Evolutionary conservation across 2,329 filamentous ascomycete genomes (phyloP).

Genomic region (Aspergillus japonicus): DNA sequence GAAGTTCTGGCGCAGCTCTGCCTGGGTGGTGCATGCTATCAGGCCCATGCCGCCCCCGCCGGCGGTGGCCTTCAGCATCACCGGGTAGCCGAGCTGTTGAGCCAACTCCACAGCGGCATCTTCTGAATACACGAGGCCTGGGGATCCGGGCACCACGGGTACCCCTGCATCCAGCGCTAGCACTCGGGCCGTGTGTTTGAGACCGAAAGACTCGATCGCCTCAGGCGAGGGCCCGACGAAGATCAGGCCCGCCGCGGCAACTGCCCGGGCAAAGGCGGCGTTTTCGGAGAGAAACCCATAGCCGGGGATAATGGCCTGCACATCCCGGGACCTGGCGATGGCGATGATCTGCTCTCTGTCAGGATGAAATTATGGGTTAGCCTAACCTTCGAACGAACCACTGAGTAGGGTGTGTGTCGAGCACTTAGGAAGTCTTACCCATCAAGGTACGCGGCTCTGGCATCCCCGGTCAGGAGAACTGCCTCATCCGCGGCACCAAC

Average conservation of each 20-base stretch:
- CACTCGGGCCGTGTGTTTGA: slow-evolving; percentile 58
- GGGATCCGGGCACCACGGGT: slow-evolving; percentile 56
- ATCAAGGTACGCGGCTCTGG: slow-evolving; percentile 52
- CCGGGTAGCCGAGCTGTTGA: slow-evolving; percentile 50
- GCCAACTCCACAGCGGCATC: slow-evolving; percentile 33
- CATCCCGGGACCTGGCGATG: slow-evolving; percentile 44
- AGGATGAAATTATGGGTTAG: too few relatives aligned
- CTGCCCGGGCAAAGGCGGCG: slow-evolving; percentile 57
- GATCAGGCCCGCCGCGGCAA: slow-evolving; percentile 54
- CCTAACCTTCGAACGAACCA: too few relatives aligned
- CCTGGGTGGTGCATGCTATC: slow-evolving; percentile 67
- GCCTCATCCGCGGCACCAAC: slow-evolving; percentile 56
- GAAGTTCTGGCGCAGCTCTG: slow-evolving; percentile 44
- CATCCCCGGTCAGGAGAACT: slow-evolving; percentile 49
- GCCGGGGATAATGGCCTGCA: slow-evolving; percentile 64
- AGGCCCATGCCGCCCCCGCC: slow-evolving; percentile 85
- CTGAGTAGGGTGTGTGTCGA: too few relatives aligned
- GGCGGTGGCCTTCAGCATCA: slow-evolving; percentile 76
- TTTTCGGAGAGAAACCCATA: slow-evolving; percentile 69
- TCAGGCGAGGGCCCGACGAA: slow-evolving; percentile 60
- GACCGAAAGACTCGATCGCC: slow-evolving; percentile 56
- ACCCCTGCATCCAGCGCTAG: slow-evolving; percentile 55
- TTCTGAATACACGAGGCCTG: slow-evolving; percentile 42
- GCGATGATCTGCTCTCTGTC: slow-evolving; percentile 23
- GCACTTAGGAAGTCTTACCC: slow-evolving; percentile 19